These are phyloP conservation scores for Xylaria palmicola DNA, from an alignment of 495 filamentous ascomycete genomes.

Conservation along the genomic window DNA sequence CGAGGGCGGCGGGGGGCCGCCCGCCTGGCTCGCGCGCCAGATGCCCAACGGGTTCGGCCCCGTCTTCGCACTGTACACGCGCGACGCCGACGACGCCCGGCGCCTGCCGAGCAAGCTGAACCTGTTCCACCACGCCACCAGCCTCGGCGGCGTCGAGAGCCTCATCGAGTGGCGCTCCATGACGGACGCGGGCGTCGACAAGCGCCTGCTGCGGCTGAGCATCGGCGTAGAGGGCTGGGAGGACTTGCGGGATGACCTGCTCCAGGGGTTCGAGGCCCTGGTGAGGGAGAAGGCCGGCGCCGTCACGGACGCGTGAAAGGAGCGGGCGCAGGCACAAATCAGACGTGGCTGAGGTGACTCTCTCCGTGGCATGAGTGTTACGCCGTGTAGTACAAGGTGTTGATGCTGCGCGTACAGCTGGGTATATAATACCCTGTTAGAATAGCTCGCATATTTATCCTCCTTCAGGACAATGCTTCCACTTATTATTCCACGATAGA, in stretches of 20 bases:
- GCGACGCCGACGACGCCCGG: constrained; percentile 58
- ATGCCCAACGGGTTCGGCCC: constrained; percentile 92
- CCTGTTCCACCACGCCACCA: constrained; percentile 93
- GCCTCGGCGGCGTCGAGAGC: constrained; percentile 89
- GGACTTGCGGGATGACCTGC: constrained; percentile 76
- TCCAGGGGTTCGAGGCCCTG: constrained; percentile 65
- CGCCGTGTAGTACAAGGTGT: too few relatives aligned
- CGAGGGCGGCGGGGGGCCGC: too few relatives aligned
- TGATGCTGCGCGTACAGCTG: too few relatives aligned
- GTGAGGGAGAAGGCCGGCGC: constrained; percentile 29
- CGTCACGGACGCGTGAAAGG: neutral
- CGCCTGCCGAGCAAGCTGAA: constrained; percentile 71
- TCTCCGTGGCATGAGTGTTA: too few relatives aligned
- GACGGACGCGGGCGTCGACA: constrained; percentile 74
- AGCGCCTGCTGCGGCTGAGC: constrained; percentile 73
- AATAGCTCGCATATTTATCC: too few relatives aligned
- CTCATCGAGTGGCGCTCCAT: constrained; percentile 89
- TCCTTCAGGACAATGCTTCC: too few relatives aligned
- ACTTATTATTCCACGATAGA: too few relatives aligned
- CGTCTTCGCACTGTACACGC: constrained; percentile 76
- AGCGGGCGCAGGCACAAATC: too few relatives aligned
- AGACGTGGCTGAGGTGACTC: too few relatives aligned
- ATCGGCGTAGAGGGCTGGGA: constrained; percentile 85
- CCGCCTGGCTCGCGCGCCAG: constrained; percentile 72
- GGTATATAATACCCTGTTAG: too few relatives aligned